Evolutionary conservation across 2,329 filamentous ascomycete species (phyloP).

Genomic region (Exophiala alcalophila): DNA sequence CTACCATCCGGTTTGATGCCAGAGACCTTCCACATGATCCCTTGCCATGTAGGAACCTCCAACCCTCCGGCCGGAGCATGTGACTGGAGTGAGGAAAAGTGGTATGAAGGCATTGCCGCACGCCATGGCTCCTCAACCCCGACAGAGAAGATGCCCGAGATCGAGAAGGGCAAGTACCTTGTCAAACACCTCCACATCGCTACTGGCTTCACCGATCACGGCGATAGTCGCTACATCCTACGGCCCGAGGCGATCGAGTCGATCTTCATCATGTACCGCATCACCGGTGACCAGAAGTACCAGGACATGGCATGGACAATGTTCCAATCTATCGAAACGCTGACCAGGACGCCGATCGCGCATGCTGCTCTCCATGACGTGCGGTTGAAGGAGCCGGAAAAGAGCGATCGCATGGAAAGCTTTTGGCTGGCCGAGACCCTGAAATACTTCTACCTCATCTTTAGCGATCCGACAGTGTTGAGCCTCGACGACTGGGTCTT

Average conservation of each 20-base stretch:
- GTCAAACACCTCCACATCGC: constrained; percentile 44
- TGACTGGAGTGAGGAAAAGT: constrained; percentile 42
- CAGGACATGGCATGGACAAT: constrained; percentile 50
- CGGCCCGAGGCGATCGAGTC: constrained; percentile 61
- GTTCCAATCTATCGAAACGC: constrained; percentile 47
- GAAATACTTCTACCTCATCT: constrained; percentile 88
- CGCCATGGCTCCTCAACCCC: constrained; percentile 18
- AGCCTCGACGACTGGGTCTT: constrained; percentile 67
- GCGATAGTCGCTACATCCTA: constrained; percentile 61
- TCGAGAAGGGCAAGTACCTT: constrained; percentile 37
- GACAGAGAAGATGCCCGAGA: constrained; percentile 12
- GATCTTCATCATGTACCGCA: constrained; percentile 60
- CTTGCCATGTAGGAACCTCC: constrained; percentile 41
- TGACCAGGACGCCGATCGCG: constrained; percentile 43
- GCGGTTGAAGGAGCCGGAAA: constrained; percentile 33
- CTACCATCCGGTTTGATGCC: constrained; percentile 61
- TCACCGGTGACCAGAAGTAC: constrained; percentile 53
- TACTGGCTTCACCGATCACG: constrained; percentile 55
- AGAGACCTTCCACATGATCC: constrained; percentile 54
- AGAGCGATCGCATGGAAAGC: constrained; percentile 71
- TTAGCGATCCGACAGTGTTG: constrained; percentile 63
- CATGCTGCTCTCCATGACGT: constrained; percentile 46
- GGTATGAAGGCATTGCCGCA: constrained; percentile 33
- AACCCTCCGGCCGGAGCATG: constrained; percentile 33
- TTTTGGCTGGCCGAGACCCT: constrained; percentile 90